phyloP scores from a whole-genome alignment of 371 early-diverging fungal species.

The Furculomyces boomerangus region DNA sequence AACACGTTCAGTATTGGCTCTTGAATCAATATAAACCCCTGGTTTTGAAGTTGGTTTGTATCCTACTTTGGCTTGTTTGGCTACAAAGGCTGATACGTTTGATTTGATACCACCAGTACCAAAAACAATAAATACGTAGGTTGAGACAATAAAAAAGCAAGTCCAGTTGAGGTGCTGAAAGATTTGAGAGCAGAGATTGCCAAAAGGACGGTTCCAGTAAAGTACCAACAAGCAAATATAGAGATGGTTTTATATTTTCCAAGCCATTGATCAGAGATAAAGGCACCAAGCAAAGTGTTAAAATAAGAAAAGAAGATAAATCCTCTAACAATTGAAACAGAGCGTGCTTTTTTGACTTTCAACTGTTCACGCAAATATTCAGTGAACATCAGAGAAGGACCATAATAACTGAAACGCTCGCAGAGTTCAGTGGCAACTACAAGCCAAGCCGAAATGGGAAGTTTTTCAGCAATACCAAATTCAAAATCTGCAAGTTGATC shows the following conservation, averaged over 20 bases:
- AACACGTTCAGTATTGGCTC: slow-evolving; percentile 34
- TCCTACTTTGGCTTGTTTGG: slow-evolving; percentile 37
- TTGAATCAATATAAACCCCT: slow-evolving; percentile 37
- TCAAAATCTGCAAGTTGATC: slow-evolving; percentile 12
- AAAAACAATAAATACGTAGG: slow-evolving; percentile 51
- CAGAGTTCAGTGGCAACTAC: slow-evolving; percentile 54
- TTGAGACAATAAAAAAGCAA: slow-evolving; percentile 25
- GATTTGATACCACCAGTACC: slow-evolving; percentile 88
- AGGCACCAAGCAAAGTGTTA: slow-evolving; percentile 62
- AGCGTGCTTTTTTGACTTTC: neutral
- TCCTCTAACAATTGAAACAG: slow-evolving; percentile 25
- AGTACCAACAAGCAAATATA: slow-evolving; percentile 42
- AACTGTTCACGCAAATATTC: slow-evolving; percentile 20
- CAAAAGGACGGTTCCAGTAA: slow-evolving; percentile 44
- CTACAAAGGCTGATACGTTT: slow-evolving; percentile 51
- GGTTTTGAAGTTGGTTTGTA: slow-evolving; percentile 17
- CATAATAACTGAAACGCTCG: slow-evolving; percentile 60
- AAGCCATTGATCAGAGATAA: slow-evolving; percentile 59
- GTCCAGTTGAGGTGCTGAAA: slow-evolving; percentile 26
- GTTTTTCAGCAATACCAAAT: slow-evolving; percentile 7
- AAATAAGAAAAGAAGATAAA: slow-evolving; percentile 75
- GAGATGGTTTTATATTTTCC: slow-evolving; percentile 73
- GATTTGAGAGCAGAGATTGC: slow-evolving; percentile 36
- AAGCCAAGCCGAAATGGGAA: slow-evolving; percentile 20
- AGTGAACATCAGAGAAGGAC: slow-evolving; percentile 38